Evolutionary conservation across 2,329 filamentous ascomycete genomes (phyloP).

Genomic region (Thelonectria discophora): DNA sequence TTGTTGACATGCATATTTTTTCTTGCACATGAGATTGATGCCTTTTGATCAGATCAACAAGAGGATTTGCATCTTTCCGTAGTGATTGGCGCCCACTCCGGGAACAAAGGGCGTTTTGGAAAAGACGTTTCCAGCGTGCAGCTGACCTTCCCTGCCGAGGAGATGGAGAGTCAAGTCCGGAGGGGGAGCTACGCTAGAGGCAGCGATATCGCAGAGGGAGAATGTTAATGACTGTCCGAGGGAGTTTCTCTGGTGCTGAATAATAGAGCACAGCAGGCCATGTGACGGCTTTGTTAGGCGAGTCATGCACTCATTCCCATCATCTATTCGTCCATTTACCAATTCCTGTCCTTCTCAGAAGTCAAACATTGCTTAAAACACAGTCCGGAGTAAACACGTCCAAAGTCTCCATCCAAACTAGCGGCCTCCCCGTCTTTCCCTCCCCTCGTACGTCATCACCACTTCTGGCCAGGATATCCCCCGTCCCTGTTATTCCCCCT

Average conservation of each 20-base stretch:
- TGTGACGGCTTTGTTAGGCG: too few relatives aligned
- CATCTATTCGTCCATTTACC: neutral
- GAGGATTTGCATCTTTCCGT: neutral
- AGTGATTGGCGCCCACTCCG: conserved; percentile 9
- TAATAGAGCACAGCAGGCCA: too few relatives aligned
- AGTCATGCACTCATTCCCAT: too few relatives aligned
- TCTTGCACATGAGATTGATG: conserved; percentile 1
- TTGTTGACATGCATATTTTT: neutral
- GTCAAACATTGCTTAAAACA: too few relatives aligned
- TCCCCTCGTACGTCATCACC: conserved; percentile 26
- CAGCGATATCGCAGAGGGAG: conserved; percentile 10
- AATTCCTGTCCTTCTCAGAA: too few relatives aligned
- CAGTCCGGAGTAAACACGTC: too few relatives aligned
- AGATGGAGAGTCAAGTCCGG: conserved; percentile 1
- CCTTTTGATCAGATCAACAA: neutral
- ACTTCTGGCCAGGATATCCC: conserved; percentile 26
- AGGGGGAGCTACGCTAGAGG: neutral
- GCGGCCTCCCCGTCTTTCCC: conserved; percentile 4
- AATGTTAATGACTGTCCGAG: neutral
- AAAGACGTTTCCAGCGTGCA: neutral
- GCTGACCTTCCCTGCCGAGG: neutral
- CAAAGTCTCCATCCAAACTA: neutral
- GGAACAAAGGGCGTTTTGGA: neutral
- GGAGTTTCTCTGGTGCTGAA: too few relatives aligned
- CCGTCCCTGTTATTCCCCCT: neutral